These are phyloP conservation scores for Xylaria scruposa DNA, from an alignment of 495 filamentous ascomycete genomes.

Conservation along the genomic window DNA sequence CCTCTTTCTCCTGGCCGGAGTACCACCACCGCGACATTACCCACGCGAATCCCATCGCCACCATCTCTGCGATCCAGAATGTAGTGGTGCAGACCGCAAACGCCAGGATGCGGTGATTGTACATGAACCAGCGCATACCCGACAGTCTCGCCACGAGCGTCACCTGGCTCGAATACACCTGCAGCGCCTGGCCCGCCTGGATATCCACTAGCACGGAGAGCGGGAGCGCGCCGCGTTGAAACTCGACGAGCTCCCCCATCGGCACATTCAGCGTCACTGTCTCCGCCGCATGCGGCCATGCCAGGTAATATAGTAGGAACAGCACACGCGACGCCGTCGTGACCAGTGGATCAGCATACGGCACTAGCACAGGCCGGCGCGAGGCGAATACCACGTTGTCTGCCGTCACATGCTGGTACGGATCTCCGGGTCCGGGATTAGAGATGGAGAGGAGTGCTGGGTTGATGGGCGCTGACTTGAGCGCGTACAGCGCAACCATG, in stretches of 20 bases:
- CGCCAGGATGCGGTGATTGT: constrained; percentile 71
- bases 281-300: constrained; percentile 48
- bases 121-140: constrained; percentile 87
- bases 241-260: constrained; percentile 75
- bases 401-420: constrained; percentile 33
- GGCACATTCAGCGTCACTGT: constrained; percentile 63
- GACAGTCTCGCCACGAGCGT: constrained; percentile 72
- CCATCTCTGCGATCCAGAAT: constrained; percentile 79
- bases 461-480: constrained; percentile 43
- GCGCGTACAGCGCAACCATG: constrained; percentile 78
- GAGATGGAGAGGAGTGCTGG: constrained; percentile 26
- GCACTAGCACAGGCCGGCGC: constrained; percentile 48
- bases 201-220: constrained; percentile 67
- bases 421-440: constrained; percentile 12
- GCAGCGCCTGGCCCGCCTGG: constrained; percentile 68
- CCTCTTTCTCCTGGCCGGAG: constrained; percentile 18
- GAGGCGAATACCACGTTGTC: constrained; percentile 44
- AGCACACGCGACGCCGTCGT: constrained; percentile 48
- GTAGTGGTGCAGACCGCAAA: constrained; percentile 68
- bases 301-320: constrained; percentile 51
- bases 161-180: constrained; percentile 74
- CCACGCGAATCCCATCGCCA: constrained; percentile 67
- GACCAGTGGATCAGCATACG: constrained; percentile 49
- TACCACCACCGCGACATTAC: constrained; percentile 46
- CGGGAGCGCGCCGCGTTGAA: constrained; percentile 63